Evolutionary conservation across 2,329 filamentous ascomycete genomes (phyloP), one percentile per base, ranked within the genome.

Genomic region (Aspergillus transmontanensis): DNA sequence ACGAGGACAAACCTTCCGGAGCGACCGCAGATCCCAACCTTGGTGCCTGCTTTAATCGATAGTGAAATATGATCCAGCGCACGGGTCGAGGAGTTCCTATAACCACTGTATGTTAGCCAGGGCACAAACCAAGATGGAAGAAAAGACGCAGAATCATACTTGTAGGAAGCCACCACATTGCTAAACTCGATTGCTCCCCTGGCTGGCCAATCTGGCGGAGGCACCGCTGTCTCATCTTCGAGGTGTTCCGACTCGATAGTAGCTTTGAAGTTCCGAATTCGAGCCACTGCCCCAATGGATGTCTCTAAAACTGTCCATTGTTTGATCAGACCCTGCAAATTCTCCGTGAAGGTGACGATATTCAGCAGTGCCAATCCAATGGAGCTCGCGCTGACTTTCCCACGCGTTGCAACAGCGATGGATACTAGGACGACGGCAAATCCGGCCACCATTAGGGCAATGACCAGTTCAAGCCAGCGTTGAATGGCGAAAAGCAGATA

Each of bases 251-350:
- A 32, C 36, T 57, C 50, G 23, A 85, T 14, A 87, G 73, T 9
- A 86, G 76, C 46, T 85, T 58, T 43, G 61, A 72, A 71, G 19
- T 64, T 43, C n/a, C 65, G 62, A n/a, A 72, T 60, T 30, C 71
- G 63, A 5, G 70, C 59, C 28, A 72, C 66, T 14, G 83, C 83
- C 16, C 84, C 84, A 36, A 87, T 77, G 14, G 80, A 80, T 0
- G 83, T 86, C 67, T 87, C 85, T 4, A 87, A 72, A 26, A 77
- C 73, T 0, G 84, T 85, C 83, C 83, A 86, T 28, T 75, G 77
- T n/a, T 74, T 67, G 21, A 83, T 74, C 16, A 83, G 69, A 6
- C 78, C 66, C 43, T 79, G 79, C 53, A 85, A 69, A 59, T 74
- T 76, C 48, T 78, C 72, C 30, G 79, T 83, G 65, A 85, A 81